Base-by-base conservation (phyloP, 306 rosid genomes). In the Rosa persica region DNA sequence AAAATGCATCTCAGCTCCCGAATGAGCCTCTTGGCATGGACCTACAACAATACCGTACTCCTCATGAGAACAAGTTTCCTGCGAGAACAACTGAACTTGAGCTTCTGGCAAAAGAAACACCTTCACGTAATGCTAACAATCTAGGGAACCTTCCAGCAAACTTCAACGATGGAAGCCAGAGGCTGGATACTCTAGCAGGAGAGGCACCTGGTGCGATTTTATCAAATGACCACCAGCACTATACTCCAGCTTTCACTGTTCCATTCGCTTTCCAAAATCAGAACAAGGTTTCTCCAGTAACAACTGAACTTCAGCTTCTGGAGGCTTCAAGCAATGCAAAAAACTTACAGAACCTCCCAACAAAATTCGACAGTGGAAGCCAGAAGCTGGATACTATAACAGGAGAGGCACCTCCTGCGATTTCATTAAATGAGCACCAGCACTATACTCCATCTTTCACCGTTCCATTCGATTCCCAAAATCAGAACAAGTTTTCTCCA, bases 101-200 rank as follows among this genome's bases (percentile, higher is more conserved):
- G 5, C 36, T 61, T 60, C 51, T 46, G 22, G 54, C 34, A 30
- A 30, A 30, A 34, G n/a, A 17, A 42, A 55, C 39, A 72, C 30
- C 43, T 34, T 67, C 67, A 13, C 51, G 27, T 12, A 15, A 38
- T 46, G 69, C 69, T 61, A 49, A 66, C 68, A 54, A 23, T 12
- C 17, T 23, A 68, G 23, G 75, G 5, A 65, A 70, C 25, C 34
- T 78, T 57, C 81, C 61, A 48, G 44, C 54, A 60, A 57, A 65
- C 15, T 57, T 78, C 78, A 75, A 61, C 12, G 13, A 20, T 58
- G 83, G 79, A 69, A 66, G 23, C 27, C 81, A 80, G 76, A 34
- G 74, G 30, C 12, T 70, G 57, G 83, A 49, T 38, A 46, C 81
- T 65, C 43, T 22, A 15, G 66, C 15, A 8, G 38, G 77, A 65